Conservation (phyloP, 176 grass and related monocot species). For the Pharus latifolius region DNA sequence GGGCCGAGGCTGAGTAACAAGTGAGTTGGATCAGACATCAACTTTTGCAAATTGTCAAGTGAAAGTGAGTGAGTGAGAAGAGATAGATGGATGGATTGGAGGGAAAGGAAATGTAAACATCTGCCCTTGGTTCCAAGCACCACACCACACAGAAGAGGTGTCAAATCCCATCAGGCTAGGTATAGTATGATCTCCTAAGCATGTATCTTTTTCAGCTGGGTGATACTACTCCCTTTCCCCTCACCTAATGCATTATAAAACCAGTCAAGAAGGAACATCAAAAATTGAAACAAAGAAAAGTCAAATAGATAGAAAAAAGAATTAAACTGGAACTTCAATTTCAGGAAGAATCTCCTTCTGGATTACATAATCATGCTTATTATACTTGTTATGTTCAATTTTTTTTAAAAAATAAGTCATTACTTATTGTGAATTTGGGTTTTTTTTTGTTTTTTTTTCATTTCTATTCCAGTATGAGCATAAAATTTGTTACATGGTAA, state of each 20-base stretch:
- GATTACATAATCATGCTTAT: no score
- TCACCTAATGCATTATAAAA: neutral
- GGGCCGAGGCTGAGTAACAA: neutral
- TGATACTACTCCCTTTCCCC: neutral
- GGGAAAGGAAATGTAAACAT: constrained; percentile 20
- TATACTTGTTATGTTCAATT: no score
- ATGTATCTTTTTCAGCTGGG: constrained; percentile 47
- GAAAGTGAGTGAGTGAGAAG: neutral
- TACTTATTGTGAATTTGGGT: no score
- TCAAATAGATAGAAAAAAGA: no score
- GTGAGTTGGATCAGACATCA: constrained; percentile 10
- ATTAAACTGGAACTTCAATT: no score
- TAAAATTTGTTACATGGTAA: no score
- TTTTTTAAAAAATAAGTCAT: no score
- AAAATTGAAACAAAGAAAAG: no score
- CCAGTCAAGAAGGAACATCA: neutral
- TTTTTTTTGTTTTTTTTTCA: no score
- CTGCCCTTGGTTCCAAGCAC: constrained; percentile 7
- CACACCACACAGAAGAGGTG: constrained; percentile 27
- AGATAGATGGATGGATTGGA: constrained; percentile 6
- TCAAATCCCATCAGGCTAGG: constrained; percentile 53
- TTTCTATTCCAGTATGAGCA: no score
- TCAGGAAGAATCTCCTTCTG: no score
- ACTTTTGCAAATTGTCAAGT: constrained; percentile 6
- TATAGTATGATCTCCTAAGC: constrained; percentile 52